Evolutionary conservation across 805 yeast species (phyloP).

Genomic region (Cyberlindnera mrakii): DNA sequence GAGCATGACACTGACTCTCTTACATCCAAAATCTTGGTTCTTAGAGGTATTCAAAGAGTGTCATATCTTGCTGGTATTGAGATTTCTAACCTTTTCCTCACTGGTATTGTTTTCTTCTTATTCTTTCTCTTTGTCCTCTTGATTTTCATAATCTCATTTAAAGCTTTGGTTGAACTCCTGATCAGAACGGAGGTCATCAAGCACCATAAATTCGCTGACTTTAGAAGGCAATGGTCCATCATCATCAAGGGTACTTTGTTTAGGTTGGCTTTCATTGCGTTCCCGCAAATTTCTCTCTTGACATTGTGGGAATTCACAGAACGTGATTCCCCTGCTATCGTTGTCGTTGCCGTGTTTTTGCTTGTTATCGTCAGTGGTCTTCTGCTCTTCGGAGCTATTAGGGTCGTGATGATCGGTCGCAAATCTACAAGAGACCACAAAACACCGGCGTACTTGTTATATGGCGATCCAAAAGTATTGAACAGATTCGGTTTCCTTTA

Average conservation of each 20-base stretch:
- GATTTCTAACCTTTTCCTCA: conserved; percentile 77
- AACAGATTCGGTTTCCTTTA: conserved; percentile 90
- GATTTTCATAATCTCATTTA: conserved; percentile 54
- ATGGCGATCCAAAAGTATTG: conserved; percentile 73
- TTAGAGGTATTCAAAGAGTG: conserved; percentile 91
- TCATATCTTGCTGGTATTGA: conserved; percentile 82
- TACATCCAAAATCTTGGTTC: conserved; percentile 64
- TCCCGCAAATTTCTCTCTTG: conserved; percentile 78
- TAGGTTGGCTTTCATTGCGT: conserved; percentile 75
- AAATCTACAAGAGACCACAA: conserved; percentile 66
- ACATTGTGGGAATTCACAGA: conserved; percentile 87
- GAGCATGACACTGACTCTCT: conserved; percentile 55
- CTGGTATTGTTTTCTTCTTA: conserved; percentile 78
- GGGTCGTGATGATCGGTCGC: conserved; percentile 71
- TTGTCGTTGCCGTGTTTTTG: conserved; percentile 73
- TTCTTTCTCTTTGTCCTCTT: conserved; percentile 64
- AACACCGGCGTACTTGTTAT: conserved; percentile 88
- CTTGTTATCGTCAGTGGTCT: conserved; percentile 52
- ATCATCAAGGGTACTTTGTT: conserved; percentile 85
- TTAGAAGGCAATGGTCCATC: conserved; percentile 77
- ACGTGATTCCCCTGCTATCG: conserved; percentile 76
- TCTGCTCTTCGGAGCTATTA: conserved; percentile 63
- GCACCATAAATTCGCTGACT: conserved; percentile 62
- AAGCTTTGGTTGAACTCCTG: conserved; percentile 59
- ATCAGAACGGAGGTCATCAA: conserved; percentile 53